Conservation (phyloP, 805 yeast species). For the Saturnispora serradocipensis region DNA sequence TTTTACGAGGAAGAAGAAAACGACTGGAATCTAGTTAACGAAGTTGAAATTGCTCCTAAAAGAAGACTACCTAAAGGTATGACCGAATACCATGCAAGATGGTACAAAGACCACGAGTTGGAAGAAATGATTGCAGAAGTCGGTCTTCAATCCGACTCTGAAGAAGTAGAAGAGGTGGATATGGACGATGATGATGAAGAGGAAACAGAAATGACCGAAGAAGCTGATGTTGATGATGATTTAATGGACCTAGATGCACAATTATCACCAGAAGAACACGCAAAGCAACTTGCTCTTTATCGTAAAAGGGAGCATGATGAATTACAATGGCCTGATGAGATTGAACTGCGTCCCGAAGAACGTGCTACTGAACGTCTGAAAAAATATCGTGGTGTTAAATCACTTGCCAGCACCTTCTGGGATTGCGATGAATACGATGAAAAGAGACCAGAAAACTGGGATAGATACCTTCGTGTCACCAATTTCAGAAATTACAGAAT, state of each 20-base stretch:
- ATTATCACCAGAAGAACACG: constrained; percentile 73
- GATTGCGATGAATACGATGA: constrained; percentile 75
- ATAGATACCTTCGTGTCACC: constrained; percentile 59
- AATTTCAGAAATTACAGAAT: constrained; percentile 72
- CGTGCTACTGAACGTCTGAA: constrained; percentile 66
- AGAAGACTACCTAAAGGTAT: constrained; percentile 57
- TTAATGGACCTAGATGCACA: constrained; percentile 60
- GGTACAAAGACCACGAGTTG: constrained; percentile 58
- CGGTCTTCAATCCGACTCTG: constrained; percentile 28
- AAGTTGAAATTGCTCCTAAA: constrained; percentile 13
- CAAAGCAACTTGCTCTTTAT: constrained; percentile 60
- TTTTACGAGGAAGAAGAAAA: constrained; percentile 15
- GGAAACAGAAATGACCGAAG: neutral
- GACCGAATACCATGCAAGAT: constrained; percentile 67
- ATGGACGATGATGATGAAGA: constrained; percentile 18
- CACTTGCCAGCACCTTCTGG: constrained; percentile 76
- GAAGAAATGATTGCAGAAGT: constrained; percentile 32
- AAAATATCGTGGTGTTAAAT: constrained; percentile 82
- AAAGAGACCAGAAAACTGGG: constrained; percentile 67
- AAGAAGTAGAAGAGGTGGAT: constrained; percentile 33
- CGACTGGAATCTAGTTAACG: constrained; percentile 17
- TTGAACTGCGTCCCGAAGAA: constrained; percentile 71
- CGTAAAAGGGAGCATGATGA: constrained; percentile 72
- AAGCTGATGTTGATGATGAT: constrained; percentile 32
- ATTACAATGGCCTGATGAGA: constrained; percentile 90